These are phyloP conservation scores for Anisodus acutangulus DNA, from an alignment of 257 asterid species.

Conservation along the genomic window DNA sequence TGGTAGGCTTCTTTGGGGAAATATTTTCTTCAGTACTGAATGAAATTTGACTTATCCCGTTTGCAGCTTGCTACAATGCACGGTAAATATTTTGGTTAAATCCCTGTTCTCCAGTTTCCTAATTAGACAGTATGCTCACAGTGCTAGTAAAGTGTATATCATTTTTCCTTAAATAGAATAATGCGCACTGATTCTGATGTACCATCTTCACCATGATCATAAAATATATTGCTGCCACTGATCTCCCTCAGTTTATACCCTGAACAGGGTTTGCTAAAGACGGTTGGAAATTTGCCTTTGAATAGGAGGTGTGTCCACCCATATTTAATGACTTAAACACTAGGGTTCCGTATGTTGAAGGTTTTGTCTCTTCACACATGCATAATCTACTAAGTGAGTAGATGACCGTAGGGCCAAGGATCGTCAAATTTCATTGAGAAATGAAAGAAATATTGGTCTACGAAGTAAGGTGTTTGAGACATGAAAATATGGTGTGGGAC, in stretches of 20 bases:
- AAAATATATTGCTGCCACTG: constrained; percentile 83
- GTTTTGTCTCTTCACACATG: no score
- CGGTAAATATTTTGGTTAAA: neutral
- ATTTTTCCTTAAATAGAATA: constrained; percentile 35
- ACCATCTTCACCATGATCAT: constrained; percentile 57
- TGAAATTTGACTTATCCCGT: constrained; percentile 91
- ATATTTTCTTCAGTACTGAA: constrained; percentile 77
- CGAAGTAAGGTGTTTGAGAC: no score
- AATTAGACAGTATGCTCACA: constrained; percentile 13
- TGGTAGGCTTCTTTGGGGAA: constrained; percentile 85
- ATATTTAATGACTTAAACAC: no score
- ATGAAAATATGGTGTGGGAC: no score
- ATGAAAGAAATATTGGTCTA: no score
- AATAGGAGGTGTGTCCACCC: no score
- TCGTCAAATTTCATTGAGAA: no score
- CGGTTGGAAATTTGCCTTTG: no score
- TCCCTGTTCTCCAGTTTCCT: neutral
- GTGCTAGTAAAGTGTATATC: neutral
- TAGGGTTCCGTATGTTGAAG: no score
- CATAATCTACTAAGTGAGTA: no score
- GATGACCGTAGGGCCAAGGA: no score
- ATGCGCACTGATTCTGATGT: constrained; percentile 77
- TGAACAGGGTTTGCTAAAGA: constrained; percentile 82
- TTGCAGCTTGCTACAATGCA: constrained; percentile 71
- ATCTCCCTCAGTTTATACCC: constrained; percentile 89